Evolutionary conservation across 2,329 filamentous ascomycete genomes (phyloP), one percentile per base, ranked within the genome.

Genomic region (Ophiostoma angusticollis): DNA sequence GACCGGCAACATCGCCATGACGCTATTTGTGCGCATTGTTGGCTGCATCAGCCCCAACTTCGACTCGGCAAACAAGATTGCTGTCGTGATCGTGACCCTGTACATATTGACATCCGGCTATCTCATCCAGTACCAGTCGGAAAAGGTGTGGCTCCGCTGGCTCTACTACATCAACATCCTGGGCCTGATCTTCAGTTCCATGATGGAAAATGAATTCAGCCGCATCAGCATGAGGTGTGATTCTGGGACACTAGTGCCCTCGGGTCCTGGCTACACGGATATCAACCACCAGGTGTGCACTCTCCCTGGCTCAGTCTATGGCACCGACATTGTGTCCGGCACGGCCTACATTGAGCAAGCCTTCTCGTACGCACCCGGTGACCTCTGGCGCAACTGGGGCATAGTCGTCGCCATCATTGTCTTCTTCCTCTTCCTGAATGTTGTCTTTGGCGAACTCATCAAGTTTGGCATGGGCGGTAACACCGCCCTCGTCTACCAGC

Each of bases 181-280:
- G 0, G 84, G 82, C 32, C 67, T 91, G 2, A 74, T 77, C 0
- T 93, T 94, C 53, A 72, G 78, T 9, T 65, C 76, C 2, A 58
- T 94, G 58, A 91, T 93, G 83, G 74, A 83, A 50, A 94, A 93
- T 51, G 86, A 94, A 53, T 93, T 94, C 51, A 67, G 69, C 25
- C 61, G 72, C 9, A 64, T 83, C 30, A 67, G 78, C 21, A 63
- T 93, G 54, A 75, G 70, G 0, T 94, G 86, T 52, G 73, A 72
- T 0, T 64, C 65, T 2, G 67, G 71, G 31, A 83, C 75, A 0
- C 61, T 93, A 5, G 67, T 93, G 16, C 85, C 85, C 0, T 71
- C 65, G 4, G 85, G 84, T 0, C 65, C 72, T 1, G 72, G 68
- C 1, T 93, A 93, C 50, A 64, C 61, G 42, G 68, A 87, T 44